phyloP scores from a whole-genome alignment of 345 rosid species.

The Populus tremula region DNA sequence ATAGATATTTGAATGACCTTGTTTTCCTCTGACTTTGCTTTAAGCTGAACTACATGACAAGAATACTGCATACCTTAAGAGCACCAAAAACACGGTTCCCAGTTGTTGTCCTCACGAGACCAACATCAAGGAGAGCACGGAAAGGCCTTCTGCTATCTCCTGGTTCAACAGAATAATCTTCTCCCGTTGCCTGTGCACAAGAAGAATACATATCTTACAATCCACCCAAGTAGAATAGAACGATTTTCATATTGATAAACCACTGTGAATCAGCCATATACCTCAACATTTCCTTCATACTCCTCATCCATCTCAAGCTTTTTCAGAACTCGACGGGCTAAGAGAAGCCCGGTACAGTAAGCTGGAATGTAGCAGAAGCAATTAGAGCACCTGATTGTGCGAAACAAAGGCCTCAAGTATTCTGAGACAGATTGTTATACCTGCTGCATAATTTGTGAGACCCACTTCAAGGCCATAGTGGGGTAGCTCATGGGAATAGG shows the following conservation, averaged over 20 bases:
- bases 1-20: not conserved
- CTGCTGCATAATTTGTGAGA: conserved; percentile 71
- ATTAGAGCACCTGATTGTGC: not conserved
- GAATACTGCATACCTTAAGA: conserved; percentile 46
- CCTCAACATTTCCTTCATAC: conserved; percentile 71
- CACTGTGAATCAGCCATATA: conserved; percentile 6
- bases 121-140: conserved; percentile 82
- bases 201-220: not conserved
- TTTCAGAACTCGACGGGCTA: conserved; percentile 70
- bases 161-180: conserved; percentile 69
- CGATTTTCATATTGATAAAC: not conserved
- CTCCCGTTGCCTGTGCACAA: conserved; percentile 62
- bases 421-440: conserved; percentile 24
- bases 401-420: not conserved
- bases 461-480: conserved; percentile 64
- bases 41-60: not conserved
- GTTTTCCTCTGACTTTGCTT: too few species aligned
- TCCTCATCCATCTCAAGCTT: conserved; percentile 64
- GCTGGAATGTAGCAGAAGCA: conserved; percentile 26
- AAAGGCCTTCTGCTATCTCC: conserved; percentile 69
- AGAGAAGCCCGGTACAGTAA: conserved; percentile 70
- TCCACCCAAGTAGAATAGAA: not conserved
- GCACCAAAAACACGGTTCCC: conserved; percentile 80
- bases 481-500: conserved; percentile 66
- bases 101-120: conserved; percentile 66